phyloP scores from a whole-genome alignment of 2,329 filamentous ascomycete species.

The Pleoardoris graminearum region DNA sequence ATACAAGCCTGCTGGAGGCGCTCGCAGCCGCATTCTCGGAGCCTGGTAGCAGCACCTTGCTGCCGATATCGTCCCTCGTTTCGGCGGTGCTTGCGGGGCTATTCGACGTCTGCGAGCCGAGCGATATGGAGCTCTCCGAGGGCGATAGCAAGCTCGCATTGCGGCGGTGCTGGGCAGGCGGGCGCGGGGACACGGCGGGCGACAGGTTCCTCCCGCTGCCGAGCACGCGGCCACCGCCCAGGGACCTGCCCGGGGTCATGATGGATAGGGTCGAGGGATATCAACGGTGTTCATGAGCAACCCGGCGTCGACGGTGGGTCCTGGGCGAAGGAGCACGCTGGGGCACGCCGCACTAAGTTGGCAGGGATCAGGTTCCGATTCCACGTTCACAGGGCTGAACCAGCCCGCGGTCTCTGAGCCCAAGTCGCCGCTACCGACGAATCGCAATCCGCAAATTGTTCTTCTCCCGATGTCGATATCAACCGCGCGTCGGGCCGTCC shows the following conservation, averaged over 20 bases:
- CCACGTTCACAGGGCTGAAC: conserved; percentile 6
- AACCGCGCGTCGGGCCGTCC: not conserved
- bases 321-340: not conserved
- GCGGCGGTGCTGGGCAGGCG: conserved; percentile 40
- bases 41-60: conserved; percentile 74
- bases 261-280: conserved; percentile 24
- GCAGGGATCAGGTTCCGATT: conserved; percentile 17
- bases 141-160: conserved; percentile 60
- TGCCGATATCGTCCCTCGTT: conserved; percentile 72
- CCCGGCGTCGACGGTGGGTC: not conserved
- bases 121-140: conserved; percentile 73
- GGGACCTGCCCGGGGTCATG: conserved; percentile 59
- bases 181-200: conserved; percentile 56
- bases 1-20: conserved; percentile 72
- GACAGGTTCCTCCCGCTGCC: conserved; percentile 83
- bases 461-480: not conserved
- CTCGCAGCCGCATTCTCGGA: conserved; percentile 60
- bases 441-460: not conserved
- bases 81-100: conserved; percentile 71
- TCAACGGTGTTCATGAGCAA: conserved; percentile 22
- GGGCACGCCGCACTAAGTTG: conserved; percentile 7
- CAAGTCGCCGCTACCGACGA: not conserved
- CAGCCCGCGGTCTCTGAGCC: not conserved
- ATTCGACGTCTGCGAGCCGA: conserved; percentile 74
- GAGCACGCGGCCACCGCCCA: conserved; percentile 89